Percentiles rank a stretch among this genome's conserved stretches.
Evolutionary conservation across 495 filamentous ascomycete species (phyloP).

Genomic region (Viridothelium virens): DNA sequence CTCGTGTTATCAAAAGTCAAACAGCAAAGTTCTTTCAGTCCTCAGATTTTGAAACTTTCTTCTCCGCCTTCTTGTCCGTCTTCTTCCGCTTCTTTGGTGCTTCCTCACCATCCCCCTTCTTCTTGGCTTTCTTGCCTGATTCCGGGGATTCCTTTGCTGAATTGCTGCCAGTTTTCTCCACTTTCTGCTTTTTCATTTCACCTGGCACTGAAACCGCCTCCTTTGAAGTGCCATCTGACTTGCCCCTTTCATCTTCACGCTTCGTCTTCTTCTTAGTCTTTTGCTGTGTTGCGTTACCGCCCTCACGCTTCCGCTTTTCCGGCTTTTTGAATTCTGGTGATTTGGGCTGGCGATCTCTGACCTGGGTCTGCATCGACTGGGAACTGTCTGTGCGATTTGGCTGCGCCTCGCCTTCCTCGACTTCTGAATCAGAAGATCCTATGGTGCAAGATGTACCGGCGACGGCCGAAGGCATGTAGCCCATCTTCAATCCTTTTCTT

Average conservation of each 20-base stretch:
- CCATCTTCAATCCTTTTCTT: slow-evolving; percentile 54
- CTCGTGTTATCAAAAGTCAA: too few relatives aligned
- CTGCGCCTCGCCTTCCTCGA: slow-evolving; percentile 35
- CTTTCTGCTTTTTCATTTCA: slow-evolving; percentile 14
- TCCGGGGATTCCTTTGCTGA: not conserved
- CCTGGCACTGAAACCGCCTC: slow-evolving; percentile 3
- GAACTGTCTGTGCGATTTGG: slow-evolving; percentile 13
- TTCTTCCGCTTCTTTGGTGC: slow-evolving; percentile 4
- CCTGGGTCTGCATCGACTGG: not conserved
- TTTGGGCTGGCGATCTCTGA: not conserved
- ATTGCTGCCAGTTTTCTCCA: not conserved
- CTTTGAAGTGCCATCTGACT: slow-evolving; percentile 4
- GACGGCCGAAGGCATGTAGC: slow-evolving; percentile 50
- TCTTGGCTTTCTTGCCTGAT: not conserved
- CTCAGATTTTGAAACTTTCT: not conserved
- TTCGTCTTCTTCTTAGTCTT: slow-evolving; percentile 29
- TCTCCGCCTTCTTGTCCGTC: slow-evolving; percentile 7
- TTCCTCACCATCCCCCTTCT: not conserved
- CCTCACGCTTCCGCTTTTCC: slow-evolving; percentile 19
- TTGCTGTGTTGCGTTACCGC: slow-evolving; percentile 8
- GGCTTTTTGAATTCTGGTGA: not conserved
- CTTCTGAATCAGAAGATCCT: slow-evolving; percentile 41
- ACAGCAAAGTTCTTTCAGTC: not conserved
- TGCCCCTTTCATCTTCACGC: slow-evolving; percentile 14
- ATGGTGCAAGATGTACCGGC: slow-evolving; percentile 39